Conservation (phyloP, 225 moss, liverwort and hornwort genomes). For the Antitrichia curtipendula region DNA sequence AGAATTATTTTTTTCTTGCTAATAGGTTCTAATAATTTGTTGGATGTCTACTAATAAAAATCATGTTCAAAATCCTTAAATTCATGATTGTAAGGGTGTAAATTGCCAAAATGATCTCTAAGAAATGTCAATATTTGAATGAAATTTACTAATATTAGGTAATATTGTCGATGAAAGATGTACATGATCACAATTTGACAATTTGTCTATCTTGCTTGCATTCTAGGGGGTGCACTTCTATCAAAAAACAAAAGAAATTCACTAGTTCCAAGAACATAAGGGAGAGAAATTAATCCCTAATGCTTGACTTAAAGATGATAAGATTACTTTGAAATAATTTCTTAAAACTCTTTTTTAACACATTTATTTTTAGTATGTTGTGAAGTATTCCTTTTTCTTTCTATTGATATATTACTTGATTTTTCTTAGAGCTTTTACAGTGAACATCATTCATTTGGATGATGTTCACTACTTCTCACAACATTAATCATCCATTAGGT, state of each 20-base stretch:
- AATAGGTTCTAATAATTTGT: no score
- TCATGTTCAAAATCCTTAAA: no score
- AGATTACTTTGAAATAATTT: not conserved
- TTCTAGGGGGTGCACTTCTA: fast-evolving
- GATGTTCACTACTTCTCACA: fast-evolving
- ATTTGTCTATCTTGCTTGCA: not conserved
- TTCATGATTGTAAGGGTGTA: no score
- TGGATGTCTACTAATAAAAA: no score
- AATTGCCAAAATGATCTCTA: no score
- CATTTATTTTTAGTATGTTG: not conserved
- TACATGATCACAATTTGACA: fast-evolving
- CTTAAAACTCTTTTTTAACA: not conserved
- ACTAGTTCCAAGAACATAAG: fast-evolving
- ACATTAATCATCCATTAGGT: not conserved
- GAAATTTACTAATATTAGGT: fast-evolving
- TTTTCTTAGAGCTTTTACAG: not conserved
- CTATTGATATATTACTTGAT: not conserved
- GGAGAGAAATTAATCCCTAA: fast-evolving
- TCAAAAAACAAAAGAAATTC: not conserved
- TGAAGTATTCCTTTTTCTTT: not conserved
- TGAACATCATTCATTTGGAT: not conserved
- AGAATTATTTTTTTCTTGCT: no score
- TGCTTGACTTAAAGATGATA: not conserved
- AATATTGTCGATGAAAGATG: not conserved
- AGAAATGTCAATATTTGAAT: no score